phyloP scores from a whole-genome alignment of 371 early-diverging fungal genomes.

The Neoconidiobolus thromboides region DNA sequence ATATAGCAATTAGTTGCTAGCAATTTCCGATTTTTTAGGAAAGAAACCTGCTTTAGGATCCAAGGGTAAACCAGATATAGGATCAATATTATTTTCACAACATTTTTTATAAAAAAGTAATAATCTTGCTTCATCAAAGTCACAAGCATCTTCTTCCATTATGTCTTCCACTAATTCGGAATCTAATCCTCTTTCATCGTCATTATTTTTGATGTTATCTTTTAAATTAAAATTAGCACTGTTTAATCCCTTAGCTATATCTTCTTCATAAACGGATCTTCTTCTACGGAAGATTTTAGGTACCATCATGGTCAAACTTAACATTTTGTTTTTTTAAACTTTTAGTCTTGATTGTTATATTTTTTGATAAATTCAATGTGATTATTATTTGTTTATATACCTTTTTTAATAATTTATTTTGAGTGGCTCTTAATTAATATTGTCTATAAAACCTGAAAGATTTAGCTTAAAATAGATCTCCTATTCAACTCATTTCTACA shows the following conservation, averaged over 20 bases:
- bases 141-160: constrained; percentile 45
- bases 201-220: constrained; percentile 39
- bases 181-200: constrained; percentile 51
- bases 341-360: no score
- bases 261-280: constrained; percentile 12
- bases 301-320: no score
- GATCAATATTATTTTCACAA: constrained; percentile 56
- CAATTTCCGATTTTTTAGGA: not conserved
- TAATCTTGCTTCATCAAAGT: constrained; percentile 64
- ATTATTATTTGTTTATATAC: no score
- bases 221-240: constrained; percentile 51
- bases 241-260: constrained; percentile 48
- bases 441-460: no score
- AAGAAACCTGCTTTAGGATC: constrained; percentile 36
- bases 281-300: not conserved
- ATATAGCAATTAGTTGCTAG: no score
- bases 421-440: no score
- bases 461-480: no score
- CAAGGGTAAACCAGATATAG: constrained; percentile 50
- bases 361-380: no score
- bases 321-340: no score
- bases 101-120: constrained; percentile 50
- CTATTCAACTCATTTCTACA: no score
- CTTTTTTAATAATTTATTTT: no score
- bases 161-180: constrained; percentile 40